Conservation (phyloP, 2,329 filamentous ascomycete species). For the Tolypocladium guangdongense region DNA sequence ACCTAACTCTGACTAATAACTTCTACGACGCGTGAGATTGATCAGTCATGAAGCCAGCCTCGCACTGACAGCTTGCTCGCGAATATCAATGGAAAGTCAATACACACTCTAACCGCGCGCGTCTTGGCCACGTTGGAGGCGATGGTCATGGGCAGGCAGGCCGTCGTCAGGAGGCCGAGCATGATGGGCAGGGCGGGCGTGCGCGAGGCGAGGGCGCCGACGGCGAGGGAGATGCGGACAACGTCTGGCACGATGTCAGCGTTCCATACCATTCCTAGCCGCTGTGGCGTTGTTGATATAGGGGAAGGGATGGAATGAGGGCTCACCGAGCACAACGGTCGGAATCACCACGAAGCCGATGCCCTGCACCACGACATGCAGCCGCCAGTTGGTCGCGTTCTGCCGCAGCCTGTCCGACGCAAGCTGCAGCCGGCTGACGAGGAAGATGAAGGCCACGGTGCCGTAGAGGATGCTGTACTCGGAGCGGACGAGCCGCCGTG, state of each 20-base stretch:
- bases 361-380: slow-evolving; percentile 56
- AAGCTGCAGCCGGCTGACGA: slow-evolving; percentile 60
- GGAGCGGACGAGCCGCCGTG: slow-evolving; percentile 37
- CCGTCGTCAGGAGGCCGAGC: slow-evolving; percentile 55
- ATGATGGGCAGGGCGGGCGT: slow-evolving; percentile 54
- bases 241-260: slow-evolving; percentile 22
- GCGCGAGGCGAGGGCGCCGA: slow-evolving; percentile 35
- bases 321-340: slow-evolving; percentile 43
- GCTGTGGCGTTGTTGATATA: background rate
- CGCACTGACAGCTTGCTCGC: too few species aligned
- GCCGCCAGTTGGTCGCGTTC: slow-evolving; percentile 55
- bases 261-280: background rate
- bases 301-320: background rate
- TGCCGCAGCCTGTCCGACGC: slow-evolving; percentile 47
- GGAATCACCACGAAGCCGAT: slow-evolving; percentile 58
- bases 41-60: too few species aligned
- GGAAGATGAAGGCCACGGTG: slow-evolving; percentile 57
- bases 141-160: slow-evolving; percentile 63
- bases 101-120: too few species aligned
- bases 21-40: too few species aligned
- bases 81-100: too few species aligned
- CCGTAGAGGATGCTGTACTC: slow-evolving; percentile 56
- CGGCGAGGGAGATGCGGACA: slow-evolving; percentile 35
- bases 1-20: too few species aligned
- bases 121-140: slow-evolving; percentile 68